A percentile compares a stretch with the other conserved stretches of the same genome.
Conservation (phyloP, 2,329 filamentous ascomycete species). For the Alternaria arborescens region DNA sequence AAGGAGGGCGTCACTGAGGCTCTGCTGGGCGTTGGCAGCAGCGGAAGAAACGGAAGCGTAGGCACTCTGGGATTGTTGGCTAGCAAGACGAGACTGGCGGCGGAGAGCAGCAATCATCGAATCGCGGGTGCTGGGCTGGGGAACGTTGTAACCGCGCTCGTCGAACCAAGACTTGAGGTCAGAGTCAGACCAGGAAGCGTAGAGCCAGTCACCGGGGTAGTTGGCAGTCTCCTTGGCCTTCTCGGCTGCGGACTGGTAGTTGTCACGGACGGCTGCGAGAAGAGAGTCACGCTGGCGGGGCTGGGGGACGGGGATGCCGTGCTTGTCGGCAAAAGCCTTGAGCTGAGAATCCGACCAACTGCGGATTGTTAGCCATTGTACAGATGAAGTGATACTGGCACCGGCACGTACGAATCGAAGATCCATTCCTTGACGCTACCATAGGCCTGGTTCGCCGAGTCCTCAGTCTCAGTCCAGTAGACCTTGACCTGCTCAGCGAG, state of each 20-base stretch:
- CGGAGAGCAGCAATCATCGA: constrained; percentile 88
- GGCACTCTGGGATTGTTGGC: constrained; percentile 69
- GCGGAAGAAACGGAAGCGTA: constrained; percentile 56
- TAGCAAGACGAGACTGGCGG: constrained; percentile 85
- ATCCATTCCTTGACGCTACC: constrained; percentile 85
- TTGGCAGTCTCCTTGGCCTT: constrained; percentile 76
- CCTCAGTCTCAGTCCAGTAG: constrained; percentile 81
- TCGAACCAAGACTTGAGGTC: constrained; percentile 95
- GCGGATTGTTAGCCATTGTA: constrained; percentile 47
- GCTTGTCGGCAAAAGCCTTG: constrained; percentile 89
- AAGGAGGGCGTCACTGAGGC: constrained; percentile 82
- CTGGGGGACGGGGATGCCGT: constrained; percentile 86
- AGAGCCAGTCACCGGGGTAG: constrained; percentile 97
- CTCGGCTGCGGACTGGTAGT: constrained; percentile 80
- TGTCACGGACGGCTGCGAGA: constrained; percentile 78
- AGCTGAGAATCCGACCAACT: constrained; percentile 94
- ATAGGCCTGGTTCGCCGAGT: constrained; percentile 77
- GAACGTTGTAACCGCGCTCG: constrained; percentile 82
- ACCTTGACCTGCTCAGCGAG: constrained; percentile 74
- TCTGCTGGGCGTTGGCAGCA: constrained; percentile 70
- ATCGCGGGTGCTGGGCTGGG: constrained; percentile 85
- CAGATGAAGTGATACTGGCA: not conserved
- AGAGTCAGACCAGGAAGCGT: constrained; percentile 88
- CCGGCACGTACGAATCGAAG: constrained; percentile 71
- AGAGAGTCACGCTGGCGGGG: constrained; percentile 86